Percentiles rank a stretch among this genome's conserved stretches.
Conservation (phyloP, 441 rosid genomes). For the Euphorbia schlechtendalii region DNA sequence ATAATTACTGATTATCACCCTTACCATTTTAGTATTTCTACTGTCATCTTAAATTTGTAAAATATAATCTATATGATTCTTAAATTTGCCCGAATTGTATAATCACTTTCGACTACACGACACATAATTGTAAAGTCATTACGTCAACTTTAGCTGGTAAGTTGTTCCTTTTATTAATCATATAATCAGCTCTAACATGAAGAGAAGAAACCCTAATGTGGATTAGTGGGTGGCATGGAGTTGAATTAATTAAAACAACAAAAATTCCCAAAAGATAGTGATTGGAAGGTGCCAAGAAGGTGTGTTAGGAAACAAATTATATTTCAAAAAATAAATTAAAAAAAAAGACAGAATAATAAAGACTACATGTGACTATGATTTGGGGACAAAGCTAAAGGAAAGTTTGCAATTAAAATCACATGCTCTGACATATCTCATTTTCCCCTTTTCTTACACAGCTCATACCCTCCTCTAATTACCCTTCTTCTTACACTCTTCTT, state of each 20-base stretch:
- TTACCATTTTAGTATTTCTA: no score
- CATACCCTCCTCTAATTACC: conserved; percentile 27
- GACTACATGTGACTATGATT: conserved; percentile 69
- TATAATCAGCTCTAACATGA: no score
- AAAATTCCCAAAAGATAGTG: conserved; percentile 23
- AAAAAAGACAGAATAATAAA: conserved; percentile 1
- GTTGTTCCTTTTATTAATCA: no score
- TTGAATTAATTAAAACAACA: conserved; percentile 20
- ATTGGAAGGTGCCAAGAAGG: conserved; percentile 29
- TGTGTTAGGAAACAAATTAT: neutral
- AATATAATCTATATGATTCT: no score
- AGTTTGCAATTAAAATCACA: conserved; percentile 40
- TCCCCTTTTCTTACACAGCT: conserved; percentile 36
- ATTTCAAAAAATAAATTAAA: conserved; percentile 11
- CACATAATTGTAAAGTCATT: no score
- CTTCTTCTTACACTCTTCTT: neutral
- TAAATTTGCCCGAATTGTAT: no score
- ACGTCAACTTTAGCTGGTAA: no score
- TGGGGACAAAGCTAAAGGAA: conserved; percentile 46
- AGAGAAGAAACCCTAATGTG: conserved; percentile 10
- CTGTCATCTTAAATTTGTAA: no score
- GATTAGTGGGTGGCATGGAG: conserved; percentile 25
- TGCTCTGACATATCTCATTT: conserved; percentile 38
- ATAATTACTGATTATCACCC: no score
- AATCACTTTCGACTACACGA: no score